A percentile compares a stretch with the other conserved stretches of the same genome.
Conservation (phyloP, 352 stramenopile species). For the Phytophthora pistaciae region DNA sequence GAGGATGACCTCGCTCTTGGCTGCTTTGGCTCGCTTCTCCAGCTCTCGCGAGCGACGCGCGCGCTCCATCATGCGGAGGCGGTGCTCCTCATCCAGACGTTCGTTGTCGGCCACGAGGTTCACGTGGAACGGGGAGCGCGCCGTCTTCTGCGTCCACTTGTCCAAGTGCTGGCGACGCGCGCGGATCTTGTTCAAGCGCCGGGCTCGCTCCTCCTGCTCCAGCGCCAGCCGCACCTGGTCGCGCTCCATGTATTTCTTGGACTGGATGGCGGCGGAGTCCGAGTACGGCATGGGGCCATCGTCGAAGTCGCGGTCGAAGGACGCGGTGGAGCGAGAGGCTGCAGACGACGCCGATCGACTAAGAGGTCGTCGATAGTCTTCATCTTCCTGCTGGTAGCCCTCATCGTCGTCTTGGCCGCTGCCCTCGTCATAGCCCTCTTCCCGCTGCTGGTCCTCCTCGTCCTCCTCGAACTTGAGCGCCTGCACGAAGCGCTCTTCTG, state of each 20-base stretch:
- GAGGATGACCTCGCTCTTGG: constrained; percentile 95
- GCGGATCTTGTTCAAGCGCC: constrained; percentile 69
- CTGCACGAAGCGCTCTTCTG: constrained; percentile 55
- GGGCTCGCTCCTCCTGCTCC: constrained; percentile 65
- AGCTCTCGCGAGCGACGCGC: constrained; percentile 64
- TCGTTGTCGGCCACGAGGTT: constrained; percentile 96
- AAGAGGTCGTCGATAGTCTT: constrained; percentile 10
- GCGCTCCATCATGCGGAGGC: constrained; percentile 84
- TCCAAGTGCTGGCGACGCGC: constrained; percentile 68
- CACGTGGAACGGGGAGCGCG: constrained; percentile 93
- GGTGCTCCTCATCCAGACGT: constrained; percentile 92
- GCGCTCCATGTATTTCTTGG: constrained; percentile 81
- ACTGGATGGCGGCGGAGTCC: constrained; percentile 81
- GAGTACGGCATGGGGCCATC: constrained; percentile 48
- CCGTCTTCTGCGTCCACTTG: constrained; percentile 92
- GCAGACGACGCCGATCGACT: constrained; percentile 35
- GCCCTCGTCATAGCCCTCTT: constrained; percentile 17
- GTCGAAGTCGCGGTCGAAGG: constrained; percentile 37
- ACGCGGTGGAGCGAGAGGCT: constrained; percentile 26
- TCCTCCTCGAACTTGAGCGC: constrained; percentile 43
- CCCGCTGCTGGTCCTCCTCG: constrained; percentile 28
- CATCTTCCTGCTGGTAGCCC: constrained; percentile 8
- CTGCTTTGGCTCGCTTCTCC: constrained; percentile 79
- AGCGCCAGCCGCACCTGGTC: constrained; percentile 72
- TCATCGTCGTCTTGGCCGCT: constrained; percentile 9